These are phyloP conservation scores for Amanita thiersii DNA, from an alignment of 768 basidiomycete genomes.

Conservation along the genomic window DNA sequence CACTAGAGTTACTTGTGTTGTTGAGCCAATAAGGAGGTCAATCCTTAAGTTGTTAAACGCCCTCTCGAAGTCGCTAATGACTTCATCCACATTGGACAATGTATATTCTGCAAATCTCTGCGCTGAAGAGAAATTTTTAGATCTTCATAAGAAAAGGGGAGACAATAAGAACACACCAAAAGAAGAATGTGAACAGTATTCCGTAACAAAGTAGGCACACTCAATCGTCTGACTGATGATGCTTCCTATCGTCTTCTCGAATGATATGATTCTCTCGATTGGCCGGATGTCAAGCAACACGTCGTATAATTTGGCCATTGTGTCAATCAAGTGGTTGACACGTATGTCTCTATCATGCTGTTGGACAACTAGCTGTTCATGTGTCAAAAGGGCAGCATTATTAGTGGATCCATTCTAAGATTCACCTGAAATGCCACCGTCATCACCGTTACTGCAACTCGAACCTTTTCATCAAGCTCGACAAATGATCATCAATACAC, in stretches of 20 bases:
- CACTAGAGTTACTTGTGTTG: neutral
- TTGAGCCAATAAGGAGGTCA: constrained; percentile 4
- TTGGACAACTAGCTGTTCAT: constrained; percentile 4
- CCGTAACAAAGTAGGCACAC: constrained; percentile 8
- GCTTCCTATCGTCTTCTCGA: constrained; percentile 4
- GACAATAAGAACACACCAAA: constrained; percentile 1
- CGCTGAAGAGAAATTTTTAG: neutral
- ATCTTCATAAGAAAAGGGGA: neutral
- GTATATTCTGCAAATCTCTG: neutral
- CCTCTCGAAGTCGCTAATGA: constrained; percentile 6
- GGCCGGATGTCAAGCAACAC: constrained; percentile 6
- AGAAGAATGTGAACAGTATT: neutral
- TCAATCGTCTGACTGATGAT: constrained; percentile 6
- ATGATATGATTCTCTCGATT: constrained; percentile 7
- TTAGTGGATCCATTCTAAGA: no score
- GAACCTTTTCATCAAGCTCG: constrained; percentile 3
- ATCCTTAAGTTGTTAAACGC: constrained; percentile 4
- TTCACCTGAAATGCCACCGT: constrained; percentile 4
- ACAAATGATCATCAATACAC: no score
- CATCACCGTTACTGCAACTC: neutral
- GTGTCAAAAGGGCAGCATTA: neutral
- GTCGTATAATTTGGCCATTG: constrained; percentile 6
- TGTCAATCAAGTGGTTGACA: constrained; percentile 4
- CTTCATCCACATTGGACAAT: constrained; percentile 1
- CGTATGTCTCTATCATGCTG: constrained; percentile 2